Base-by-base conservation (phyloP, 805 yeast genomes). In the Metschnikowia lunata region DNA sequence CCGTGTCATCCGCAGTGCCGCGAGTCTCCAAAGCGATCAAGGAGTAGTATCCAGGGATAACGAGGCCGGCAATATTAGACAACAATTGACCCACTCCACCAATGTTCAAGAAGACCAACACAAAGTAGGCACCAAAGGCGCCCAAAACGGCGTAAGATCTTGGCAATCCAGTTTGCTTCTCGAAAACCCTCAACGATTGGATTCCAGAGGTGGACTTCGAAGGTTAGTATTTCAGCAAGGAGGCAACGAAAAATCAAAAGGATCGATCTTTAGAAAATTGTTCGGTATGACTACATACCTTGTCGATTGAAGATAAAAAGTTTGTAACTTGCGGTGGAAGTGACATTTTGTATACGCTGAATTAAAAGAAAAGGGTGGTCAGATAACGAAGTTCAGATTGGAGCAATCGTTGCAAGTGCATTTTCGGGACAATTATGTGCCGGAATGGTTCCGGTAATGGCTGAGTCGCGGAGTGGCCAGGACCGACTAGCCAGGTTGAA, bases 61-160 rank as follows among this genome's bases (percentile, higher is more conserved):
- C 88, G 55, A 93, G 87, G 1, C 97, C 96, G 13, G 95, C 95
- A 57, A 91, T 69, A 74, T 93, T 93, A 52, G 97, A 85, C 55
- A 93, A 76, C 59, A 93, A 80, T 72, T 90, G 95, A 49, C 99
- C 99, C 58, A 93, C 74, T 27, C 97, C 98, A 50, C 96, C 98
- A 56, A 90, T 72, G 70, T 93, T 95, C 59, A 90, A 71, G 69
- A 91, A 88, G 47, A 90, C 81, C 57, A 91, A 64, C 34, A 90
- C 67, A 52, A 90, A 73, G 71, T 93, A 93, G 38, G 80, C 59
- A 6, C 65, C 82, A 30, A 71, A 82, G 26, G 76, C 74, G 26
- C 82, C 91, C 43, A 85, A 65, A 15, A 83, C 85, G 33, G 87
- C 85, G 61, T 91, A 93, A 3, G 96, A 83, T 75, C 90, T 85